phyloP scores from a whole-genome alignment of 1,284 basidiomycete species.

The Gomphus sp. region DNA sequence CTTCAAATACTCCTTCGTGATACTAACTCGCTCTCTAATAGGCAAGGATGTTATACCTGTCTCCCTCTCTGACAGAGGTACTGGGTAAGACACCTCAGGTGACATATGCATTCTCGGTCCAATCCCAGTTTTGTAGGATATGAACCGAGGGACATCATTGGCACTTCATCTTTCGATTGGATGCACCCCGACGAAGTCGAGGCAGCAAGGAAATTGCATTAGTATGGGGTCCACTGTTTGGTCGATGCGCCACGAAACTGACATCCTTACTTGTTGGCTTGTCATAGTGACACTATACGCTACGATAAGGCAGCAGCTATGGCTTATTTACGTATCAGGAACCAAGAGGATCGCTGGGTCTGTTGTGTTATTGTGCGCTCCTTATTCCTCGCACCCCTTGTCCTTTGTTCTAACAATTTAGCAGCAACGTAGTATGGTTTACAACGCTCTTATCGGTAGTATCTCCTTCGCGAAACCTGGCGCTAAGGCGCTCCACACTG shows the following conservation, averaged over 20 bases:
- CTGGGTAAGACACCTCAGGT: constrained; percentile 36
- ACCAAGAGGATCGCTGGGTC: constrained; percentile 67
- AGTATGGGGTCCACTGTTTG: constrained; percentile 28
- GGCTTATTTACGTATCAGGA: constrained; percentile 62
- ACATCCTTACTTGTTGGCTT: neutral
- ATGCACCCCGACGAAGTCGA: constrained; percentile 68
- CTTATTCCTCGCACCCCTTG: neutral
- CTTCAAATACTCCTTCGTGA: constrained; percentile 1
- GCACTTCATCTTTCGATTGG: constrained; percentile 54
- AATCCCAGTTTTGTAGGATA: constrained; percentile 38
- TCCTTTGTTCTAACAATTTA: neutral
- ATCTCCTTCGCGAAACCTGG: constrained; percentile 65
- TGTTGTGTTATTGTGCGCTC: constrained; percentile 58
- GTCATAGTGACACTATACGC: constrained; percentile 52
- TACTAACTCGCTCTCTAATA: constrained; percentile 25
- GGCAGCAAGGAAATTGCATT: constrained; percentile 53
- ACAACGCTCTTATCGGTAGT: constrained; percentile 64
- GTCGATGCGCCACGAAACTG: constrained; percentile 8
- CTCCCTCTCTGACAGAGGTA: constrained; percentile 60
- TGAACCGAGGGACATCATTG: constrained; percentile 59
- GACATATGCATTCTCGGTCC: neutral
- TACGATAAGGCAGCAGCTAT: constrained; percentile 69
- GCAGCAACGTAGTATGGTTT: constrained; percentile 35
- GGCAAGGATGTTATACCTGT: constrained; percentile 64
- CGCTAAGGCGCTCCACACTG: constrained; percentile 63